Conservation (phyloP, 2,329 filamentous ascomycete species). For the Trichoderma lentiforme region DNA sequence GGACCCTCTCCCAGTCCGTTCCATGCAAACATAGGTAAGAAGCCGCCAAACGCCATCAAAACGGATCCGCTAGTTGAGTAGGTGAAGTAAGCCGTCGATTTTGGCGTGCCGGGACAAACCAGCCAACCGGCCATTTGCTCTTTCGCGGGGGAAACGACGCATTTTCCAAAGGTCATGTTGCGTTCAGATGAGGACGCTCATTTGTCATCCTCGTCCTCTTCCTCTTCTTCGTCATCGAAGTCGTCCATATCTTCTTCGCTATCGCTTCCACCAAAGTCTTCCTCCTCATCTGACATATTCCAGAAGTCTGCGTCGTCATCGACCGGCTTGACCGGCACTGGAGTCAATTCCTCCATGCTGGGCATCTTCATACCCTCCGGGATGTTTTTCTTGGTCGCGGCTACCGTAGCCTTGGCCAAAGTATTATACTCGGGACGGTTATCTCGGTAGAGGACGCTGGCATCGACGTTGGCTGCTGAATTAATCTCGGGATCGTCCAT, state of each 20-base stretch:
- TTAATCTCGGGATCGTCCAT: constrained; percentile 92
- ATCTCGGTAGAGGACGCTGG: constrained; percentile 80
- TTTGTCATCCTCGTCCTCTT: constrained; percentile 48
- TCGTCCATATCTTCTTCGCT: constrained; percentile 59
- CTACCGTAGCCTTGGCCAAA: constrained; percentile 66
- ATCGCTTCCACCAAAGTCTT: constrained; percentile 75
- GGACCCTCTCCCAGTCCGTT: neutral
- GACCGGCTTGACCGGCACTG: constrained; percentile 55
- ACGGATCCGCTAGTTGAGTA: neutral
- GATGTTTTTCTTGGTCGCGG: constrained; percentile 73
- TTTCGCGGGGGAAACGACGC: neutral
- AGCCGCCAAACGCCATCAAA: constrained; percentile 18
- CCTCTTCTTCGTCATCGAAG: constrained; percentile 53
- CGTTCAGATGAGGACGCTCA: neutral
- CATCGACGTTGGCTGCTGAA: constrained; percentile 93
- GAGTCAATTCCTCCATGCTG: constrained; percentile 60
- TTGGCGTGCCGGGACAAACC: neutral
- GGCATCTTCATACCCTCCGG: constrained; percentile 81
- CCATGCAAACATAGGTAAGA: constrained; percentile 1
- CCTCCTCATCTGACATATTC: constrained; percentile 71
- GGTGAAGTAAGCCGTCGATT: neutral
- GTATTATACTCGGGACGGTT: constrained; percentile 65
- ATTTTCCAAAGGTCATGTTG: neutral
- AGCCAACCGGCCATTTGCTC: neutral
- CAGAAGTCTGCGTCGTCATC: constrained; percentile 80